Conservation (phyloP, 148 eudicot species). For the Cornus suecica region DNA sequence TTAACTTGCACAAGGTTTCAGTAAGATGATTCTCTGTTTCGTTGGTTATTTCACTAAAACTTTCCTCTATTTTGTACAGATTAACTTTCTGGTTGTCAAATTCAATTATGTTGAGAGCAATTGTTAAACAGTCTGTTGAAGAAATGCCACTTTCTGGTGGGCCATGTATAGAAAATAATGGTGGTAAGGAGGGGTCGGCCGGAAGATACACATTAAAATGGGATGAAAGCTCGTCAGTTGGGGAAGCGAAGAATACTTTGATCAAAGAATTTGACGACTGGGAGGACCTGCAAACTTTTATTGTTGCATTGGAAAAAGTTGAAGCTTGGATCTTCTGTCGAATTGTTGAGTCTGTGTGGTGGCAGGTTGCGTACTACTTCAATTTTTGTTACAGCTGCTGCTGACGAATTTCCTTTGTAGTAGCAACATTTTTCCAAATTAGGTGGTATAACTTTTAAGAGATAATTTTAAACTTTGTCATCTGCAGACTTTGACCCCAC, state of each 20-base stretch:
- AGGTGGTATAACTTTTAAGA: not conserved
- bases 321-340: constrained; percentile 91
- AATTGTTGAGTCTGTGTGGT: constrained; percentile 87
- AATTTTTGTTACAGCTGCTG: constrained; percentile 5
- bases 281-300: constrained; percentile 68
- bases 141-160: constrained; percentile 27
- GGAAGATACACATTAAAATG: constrained; percentile 27
- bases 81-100: constrained; percentile 92
- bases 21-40: not conserved
- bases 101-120: constrained; percentile 65
- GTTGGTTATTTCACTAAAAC: constrained; percentile 7
- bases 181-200: constrained; percentile 28
- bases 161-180: constrained; percentile 21
- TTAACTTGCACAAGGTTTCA: not conserved
- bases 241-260: constrained; percentile 26
- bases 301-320: constrained; percentile 68
- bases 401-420: not conserved
- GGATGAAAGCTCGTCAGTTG: constrained; percentile 8
- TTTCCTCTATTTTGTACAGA: constrained; percentile 31
- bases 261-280: constrained; percentile 59
- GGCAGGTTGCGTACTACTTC: constrained; percentile 62
- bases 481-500: constrained; percentile 76
- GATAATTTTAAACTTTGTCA: constrained; percentile 4
- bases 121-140: constrained; percentile 51
- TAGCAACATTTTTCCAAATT: not conserved